phyloP scores from a whole-genome alignment of 495 filamentous ascomycete genomes.

The Penicillium taxi region DNA sequence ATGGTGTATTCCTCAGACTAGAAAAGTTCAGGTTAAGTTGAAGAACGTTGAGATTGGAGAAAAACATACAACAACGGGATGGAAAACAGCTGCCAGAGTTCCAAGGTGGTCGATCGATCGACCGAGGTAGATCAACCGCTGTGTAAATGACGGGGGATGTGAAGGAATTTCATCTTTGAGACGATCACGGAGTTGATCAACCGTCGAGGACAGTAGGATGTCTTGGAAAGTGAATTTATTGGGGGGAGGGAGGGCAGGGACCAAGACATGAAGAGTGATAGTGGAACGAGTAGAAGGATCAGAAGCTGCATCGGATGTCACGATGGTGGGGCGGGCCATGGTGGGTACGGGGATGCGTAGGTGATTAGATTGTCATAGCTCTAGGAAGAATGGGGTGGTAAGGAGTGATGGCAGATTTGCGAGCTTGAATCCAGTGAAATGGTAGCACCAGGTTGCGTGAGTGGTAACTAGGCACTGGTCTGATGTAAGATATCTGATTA shows the following conservation, averaged over 20 bases:
- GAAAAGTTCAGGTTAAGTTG: conserved; percentile 32
- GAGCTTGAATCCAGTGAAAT: no score
- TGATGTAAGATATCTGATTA: no score
- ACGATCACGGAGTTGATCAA: conserved; percentile 52
- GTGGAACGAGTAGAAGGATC: no score
- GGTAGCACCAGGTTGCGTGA: no score
- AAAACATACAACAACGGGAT: conserved; percentile 47
- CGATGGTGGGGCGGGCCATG: no score
- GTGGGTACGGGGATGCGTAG: not conserved
- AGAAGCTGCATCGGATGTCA: no score
- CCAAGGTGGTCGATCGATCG: conserved; percentile 37
- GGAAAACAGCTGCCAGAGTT: conserved; percentile 52
- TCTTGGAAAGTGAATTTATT: conserved; percentile 46
- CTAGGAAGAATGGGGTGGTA: no score
- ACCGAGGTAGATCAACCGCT: conserved; percentile 62
- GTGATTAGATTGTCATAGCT: not conserved
- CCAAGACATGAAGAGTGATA: conserved; percentile 56
- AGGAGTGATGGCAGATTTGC: no score
- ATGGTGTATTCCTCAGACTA: conserved; percentile 34
- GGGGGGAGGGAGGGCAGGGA: conserved; percentile 51
- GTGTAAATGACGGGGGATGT: conserved; percentile 43
- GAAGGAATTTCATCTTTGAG: conserved; percentile 49
- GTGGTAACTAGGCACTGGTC: no score
- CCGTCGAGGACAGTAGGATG: conserved; percentile 46
- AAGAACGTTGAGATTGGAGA: no score